phyloP scores from a whole-genome alignment of 805 yeast species.

The Nakazawaea ishiwadae region DNA sequence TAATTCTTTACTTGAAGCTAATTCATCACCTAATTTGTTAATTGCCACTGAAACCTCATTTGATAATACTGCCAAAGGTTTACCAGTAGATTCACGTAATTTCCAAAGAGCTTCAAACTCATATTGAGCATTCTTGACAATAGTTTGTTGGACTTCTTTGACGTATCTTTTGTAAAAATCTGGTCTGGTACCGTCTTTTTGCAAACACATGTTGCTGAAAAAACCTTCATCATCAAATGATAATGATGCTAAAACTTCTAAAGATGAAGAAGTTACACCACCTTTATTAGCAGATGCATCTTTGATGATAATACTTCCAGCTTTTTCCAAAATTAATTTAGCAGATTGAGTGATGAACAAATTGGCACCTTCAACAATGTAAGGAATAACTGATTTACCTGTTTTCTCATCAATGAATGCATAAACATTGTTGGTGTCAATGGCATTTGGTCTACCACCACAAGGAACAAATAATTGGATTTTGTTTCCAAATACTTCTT shows the following conservation, averaged over 20 bases:
- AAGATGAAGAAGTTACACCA: slow-evolving; percentile 95
- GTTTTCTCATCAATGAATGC: slow-evolving; percentile 67
- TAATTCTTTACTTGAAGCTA: slow-evolving; percentile 72
- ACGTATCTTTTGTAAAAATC: slow-evolving; percentile 81
- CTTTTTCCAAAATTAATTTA: slow-evolving; percentile 76
- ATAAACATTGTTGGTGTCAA: slow-evolving; percentile 79
- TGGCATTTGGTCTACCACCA: slow-evolving; percentile 98
- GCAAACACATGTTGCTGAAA: slow-evolving; percentile 71
- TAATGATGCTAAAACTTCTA: slow-evolving; percentile 92
- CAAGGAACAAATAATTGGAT: slow-evolving; percentile 93
- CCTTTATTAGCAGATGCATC: slow-evolving; percentile 98
- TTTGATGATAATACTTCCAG: slow-evolving; percentile 84
- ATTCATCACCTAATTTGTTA: slow-evolving; percentile 80
- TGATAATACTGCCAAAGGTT: slow-evolving; percentile 65
- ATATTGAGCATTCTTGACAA: slow-evolving; percentile 70
- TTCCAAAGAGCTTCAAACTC: slow-evolving; percentile 90
- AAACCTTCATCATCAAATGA: slow-evolving; percentile 85
- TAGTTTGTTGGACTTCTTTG: slow-evolving; percentile 69
- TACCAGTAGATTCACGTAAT: slow-evolving; percentile 59
- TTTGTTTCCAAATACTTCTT: slow-evolving; percentile 56
- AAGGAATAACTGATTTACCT: slow-evolving; percentile 75
- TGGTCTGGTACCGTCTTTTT: slow-evolving; percentile 50
- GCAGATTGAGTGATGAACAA: slow-evolving; percentile 93
- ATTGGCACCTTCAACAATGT: slow-evolving; percentile 96
- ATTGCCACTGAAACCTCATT: slow-evolving; percentile 80